Percentiles rank a stretch among this genome's conserved stretches.
Conservation (phyloP, 805 yeast genomes). For the Alloascoidea africana region DNA sequence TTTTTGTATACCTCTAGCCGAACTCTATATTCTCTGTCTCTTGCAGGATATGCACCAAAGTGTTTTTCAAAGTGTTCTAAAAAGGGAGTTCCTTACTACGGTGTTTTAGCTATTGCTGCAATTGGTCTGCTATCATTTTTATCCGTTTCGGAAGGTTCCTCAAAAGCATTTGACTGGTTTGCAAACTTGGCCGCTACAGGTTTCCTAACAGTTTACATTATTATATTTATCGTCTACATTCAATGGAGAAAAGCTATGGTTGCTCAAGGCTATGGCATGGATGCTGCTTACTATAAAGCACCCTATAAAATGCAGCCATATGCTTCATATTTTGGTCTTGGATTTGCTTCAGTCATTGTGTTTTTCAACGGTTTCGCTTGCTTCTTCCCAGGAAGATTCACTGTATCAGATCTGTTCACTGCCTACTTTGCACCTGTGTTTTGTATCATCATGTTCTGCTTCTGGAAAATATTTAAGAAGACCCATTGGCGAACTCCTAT, state of each 20-base stretch:
- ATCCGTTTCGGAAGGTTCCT: slow-evolving; percentile 8
- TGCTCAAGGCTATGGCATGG: slow-evolving; percentile 16
- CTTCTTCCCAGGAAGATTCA: slow-evolving; percentile 22
- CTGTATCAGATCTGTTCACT: slow-evolving; percentile 21
- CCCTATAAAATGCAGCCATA: slow-evolving; percentile 16
- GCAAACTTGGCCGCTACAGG: slow-evolving; percentile 17
- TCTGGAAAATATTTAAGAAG: slow-evolving; percentile 21
- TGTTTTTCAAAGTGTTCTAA: slow-evolving; percentile 22
- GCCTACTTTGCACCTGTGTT: slow-evolving; percentile 24
- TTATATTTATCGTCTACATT: slow-evolving; percentile 19
- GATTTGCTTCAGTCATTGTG: slow-evolving; percentile 15
- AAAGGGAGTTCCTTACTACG: too few relatives aligned
- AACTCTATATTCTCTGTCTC: slow-evolving; percentile 22
- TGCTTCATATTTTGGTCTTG: slow-evolving; percentile 15
- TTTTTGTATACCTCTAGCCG: slow-evolving; percentile 24
- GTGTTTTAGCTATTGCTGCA: slow-evolving; percentile 20
- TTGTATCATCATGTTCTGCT: slow-evolving; percentile 13
- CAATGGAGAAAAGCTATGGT: slow-evolving; percentile 17
- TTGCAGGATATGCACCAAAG: slow-evolving; percentile 22
- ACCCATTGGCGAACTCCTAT: slow-evolving; percentile 17
- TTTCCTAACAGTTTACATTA: slow-evolving; percentile 5
- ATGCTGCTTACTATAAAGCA: slow-evolving; percentile 11
- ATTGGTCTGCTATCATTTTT: slow-evolving; percentile 23
- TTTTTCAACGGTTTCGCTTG: slow-evolving; percentile 25
- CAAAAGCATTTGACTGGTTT: slow-evolving; percentile 6